phyloP scores from a whole-genome alignment of 2,329 filamentous ascomycete genomes.

The Diaporthe amygdali region DNA sequence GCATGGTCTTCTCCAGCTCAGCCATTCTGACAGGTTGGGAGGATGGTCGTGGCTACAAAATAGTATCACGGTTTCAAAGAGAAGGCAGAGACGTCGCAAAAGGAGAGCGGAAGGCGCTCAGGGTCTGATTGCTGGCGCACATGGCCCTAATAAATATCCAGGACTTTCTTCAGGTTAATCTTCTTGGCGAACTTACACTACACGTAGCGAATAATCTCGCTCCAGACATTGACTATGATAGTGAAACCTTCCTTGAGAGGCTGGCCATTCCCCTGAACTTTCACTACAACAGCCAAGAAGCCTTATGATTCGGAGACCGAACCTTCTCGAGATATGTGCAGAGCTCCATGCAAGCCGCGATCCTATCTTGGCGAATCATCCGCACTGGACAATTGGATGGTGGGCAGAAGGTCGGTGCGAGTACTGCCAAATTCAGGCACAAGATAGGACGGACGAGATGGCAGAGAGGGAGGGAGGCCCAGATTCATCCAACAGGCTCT shows the following conservation, averaged over 20 bases:
- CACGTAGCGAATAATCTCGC: background rate
- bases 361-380: background rate
- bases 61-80: background rate
- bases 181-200: background rate
- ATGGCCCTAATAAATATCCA: background rate
- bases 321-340: background rate
- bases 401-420: background rate
- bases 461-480: background rate
- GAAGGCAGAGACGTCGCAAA: background rate
- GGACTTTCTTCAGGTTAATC: background rate
- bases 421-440: background rate
- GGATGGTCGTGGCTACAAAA: background rate
- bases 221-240: background rate
- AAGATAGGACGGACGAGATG: background rate
- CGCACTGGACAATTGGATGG: background rate
- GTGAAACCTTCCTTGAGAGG: background rate
- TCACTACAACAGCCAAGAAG: background rate
- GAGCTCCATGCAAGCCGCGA: background rate
- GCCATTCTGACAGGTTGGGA: background rate
- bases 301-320: background rate
- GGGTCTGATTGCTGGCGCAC: background rate
- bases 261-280: background rate
- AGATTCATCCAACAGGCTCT: background rate
- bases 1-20: conserved; percentile 11
- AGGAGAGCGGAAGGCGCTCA: background rate